phyloP scores from a whole-genome alignment of 2,329 filamentous ascomycete genomes.

The Hymenotorrendiella dingleyae region DNA sequence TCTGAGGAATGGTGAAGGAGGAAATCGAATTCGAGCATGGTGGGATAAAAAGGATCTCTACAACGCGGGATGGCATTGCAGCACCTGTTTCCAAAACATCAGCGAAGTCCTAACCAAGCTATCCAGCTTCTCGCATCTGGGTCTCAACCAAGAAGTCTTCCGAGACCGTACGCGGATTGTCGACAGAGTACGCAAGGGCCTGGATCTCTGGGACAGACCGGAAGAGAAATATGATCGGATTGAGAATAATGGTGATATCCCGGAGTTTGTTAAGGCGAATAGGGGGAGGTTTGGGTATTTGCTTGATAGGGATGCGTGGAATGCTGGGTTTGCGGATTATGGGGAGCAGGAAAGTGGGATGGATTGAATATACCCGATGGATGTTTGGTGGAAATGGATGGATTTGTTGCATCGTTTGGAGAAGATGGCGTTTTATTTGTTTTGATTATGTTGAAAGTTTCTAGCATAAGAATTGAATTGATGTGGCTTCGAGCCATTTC shows the following conservation, averaged over 20 bases:
- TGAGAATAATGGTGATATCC: constrained; percentile 37
- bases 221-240: constrained; percentile 33
- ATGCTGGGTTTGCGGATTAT: constrained; percentile 22
- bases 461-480: too few species aligned
- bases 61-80: constrained; percentile 43
- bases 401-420: too few species aligned
- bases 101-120: constrained; percentile 38
- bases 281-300: constrained; percentile 19
- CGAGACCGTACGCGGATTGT: constrained; percentile 36
- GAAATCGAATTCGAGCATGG: constrained; percentile 16
- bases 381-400: too few species aligned
- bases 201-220: constrained; percentile 37
- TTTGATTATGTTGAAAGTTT: too few species aligned
- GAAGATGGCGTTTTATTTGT: too few species aligned
- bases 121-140: constrained; percentile 37
- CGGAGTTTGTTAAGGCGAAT: constrained; percentile 33
- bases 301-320: constrained; percentile 19
- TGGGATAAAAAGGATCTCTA: constrained; percentile 32
- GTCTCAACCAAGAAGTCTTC: constrained; percentile 36
- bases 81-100: constrained; percentile 38
- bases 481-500: too few species aligned
- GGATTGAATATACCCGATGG: too few species aligned
- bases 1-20: constrained; percentile 32
- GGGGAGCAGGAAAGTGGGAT: not conserved
- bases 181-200: constrained; percentile 36